A percentile compares a stretch with the other conserved stretches of the same genome.
Conservation (phyloP, 805 yeast genomes). For the Metschnikowia chrysomelidarum region DNA sequence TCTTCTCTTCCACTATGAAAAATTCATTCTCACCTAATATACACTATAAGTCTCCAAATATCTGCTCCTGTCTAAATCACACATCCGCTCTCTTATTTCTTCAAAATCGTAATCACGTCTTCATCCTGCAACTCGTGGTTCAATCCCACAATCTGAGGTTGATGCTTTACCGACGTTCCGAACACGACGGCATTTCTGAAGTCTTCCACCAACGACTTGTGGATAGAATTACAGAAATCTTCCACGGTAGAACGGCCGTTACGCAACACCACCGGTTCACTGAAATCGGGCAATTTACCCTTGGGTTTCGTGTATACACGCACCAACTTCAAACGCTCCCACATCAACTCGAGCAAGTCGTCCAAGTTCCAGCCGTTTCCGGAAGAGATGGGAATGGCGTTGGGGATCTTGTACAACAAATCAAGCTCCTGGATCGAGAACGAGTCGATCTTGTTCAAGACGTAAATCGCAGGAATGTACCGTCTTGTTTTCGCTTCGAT, state of each 20-base stretch:
- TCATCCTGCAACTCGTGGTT: slow-evolving; percentile 85
- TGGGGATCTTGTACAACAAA: slow-evolving; percentile 84
- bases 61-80: slow-evolving; percentile 12
- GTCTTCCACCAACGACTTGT: slow-evolving; percentile 89
- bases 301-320: slow-evolving; percentile 97
- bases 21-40: neutral
- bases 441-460: slow-evolving; percentile 92
- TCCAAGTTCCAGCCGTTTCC: slow-evolving; percentile 97
- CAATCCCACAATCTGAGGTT: slow-evolving; percentile 94
- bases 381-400: slow-evolving; percentile 95
- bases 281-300: slow-evolving; percentile 90
- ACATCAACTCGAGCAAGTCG: slow-evolving; percentile 90
- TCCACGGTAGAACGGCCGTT: slow-evolving; percentile 80
- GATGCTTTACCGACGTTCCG: slow-evolving; percentile 95
- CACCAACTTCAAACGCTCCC: slow-evolving; percentile 87
- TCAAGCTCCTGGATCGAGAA: slow-evolving; percentile 93
- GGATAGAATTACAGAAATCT: slow-evolving; percentile 95
- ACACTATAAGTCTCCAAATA: neutral
- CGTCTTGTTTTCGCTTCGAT: slow-evolving; percentile 87
- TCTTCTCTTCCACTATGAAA: neutral
- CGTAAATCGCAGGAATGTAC: slow-evolving; percentile 94
- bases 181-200: slow-evolving; percentile 90
- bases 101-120: slow-evolving; percentile 93
- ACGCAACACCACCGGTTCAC: slow-evolving; percentile 91
- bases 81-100: too few relatives aligned